Evolutionary conservation across 768 basidiomycete genomes (phyloP).

Genomic region (Auricularia sp.): DNA sequence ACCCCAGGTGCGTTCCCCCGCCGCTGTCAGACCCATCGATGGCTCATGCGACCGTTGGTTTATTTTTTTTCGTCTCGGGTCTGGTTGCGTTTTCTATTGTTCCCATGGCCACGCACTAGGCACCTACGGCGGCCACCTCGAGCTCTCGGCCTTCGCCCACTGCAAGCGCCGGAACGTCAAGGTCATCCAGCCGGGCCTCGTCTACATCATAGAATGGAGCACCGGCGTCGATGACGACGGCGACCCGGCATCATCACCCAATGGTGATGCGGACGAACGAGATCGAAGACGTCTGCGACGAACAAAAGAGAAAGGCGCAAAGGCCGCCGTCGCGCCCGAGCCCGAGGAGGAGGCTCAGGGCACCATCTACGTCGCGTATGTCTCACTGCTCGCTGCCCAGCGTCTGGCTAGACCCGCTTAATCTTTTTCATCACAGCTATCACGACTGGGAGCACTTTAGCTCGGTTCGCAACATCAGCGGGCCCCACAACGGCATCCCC

Average conservation of each 20-base stretch:
- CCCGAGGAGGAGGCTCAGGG: conserved; percentile 22
- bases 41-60: background rate
- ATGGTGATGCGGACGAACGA: conserved; percentile 27
- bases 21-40: background rate
- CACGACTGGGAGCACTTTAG: conserved; percentile 95
- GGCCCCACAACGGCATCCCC: conserved; percentile 73
- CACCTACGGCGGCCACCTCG: conserved; percentile 89
- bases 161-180: conserved; percentile 72
- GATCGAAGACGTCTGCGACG: conserved; percentile 36
- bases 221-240: conserved; percentile 39
- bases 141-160: conserved; percentile 87
- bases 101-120: conserved; percentile 28
- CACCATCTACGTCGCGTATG: conserved; percentile 79
- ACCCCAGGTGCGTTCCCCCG: conserved; percentile 47
- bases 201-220: conserved; percentile 81
- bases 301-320: conserved; percentile 24
- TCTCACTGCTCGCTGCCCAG: conserved; percentile 17
- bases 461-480: conserved; percentile 77
- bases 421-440: conserved; percentile 38
- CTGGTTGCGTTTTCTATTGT: conserved; percentile 5
- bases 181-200: conserved; percentile 84
- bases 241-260: conserved; percentile 19
- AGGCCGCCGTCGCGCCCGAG: conserved; percentile 12
- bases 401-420: conserved; percentile 1
- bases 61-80: conserved; percentile 2